These are phyloP conservation scores for Xylaria sp. DNA, from an alignment of 2,329 filamentous ascomycete genomes.

Conservation along the genomic window DNA sequence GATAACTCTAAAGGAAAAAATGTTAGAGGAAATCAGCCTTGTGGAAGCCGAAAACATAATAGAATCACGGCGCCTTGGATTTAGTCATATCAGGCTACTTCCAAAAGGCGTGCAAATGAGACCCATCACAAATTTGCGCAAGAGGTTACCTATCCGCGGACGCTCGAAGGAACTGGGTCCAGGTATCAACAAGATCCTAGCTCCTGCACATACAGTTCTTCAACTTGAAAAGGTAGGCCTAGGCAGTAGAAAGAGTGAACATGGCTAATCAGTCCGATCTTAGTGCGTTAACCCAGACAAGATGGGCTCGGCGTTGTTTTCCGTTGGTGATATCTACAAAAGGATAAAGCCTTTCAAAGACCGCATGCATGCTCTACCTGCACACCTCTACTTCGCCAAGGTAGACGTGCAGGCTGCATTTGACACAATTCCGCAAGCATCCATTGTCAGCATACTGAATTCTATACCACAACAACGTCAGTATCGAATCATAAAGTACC, in stretches of 20 bases:
- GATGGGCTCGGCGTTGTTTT: constrained; percentile 82
- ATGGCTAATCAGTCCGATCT: constrained; percentile 19
- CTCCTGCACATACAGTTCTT: constrained; percentile 76
- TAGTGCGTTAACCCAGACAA: constrained; percentile 58
- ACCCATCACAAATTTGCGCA: constrained; percentile 85
- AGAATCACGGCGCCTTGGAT: constrained; percentile 69
- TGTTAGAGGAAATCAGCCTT: constrained; percentile 78
- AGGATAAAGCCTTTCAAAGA: constrained; percentile 73
- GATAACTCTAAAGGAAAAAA: constrained; percentile 66
- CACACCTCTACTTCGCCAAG: constrained; percentile 82
- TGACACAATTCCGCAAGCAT: constrained; percentile 88
- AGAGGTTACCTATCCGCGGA: constrained; percentile 58
- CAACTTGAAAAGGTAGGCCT: constrained; percentile 73
- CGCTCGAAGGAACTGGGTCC: constrained; percentile 46
- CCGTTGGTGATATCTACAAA: constrained; percentile 78
- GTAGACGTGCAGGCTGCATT: constrained; percentile 92
- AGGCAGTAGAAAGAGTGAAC: background rate
- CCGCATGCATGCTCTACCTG: constrained; percentile 46
- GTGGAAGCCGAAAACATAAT: constrained; percentile 63
- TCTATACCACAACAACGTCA: constrained; percentile 60
- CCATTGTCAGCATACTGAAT: constrained; percentile 70
- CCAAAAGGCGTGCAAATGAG: constrained; percentile 80
- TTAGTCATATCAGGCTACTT: constrained; percentile 78
- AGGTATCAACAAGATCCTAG: constrained; percentile 63
- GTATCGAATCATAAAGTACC: constrained; percentile 77